phyloP scores from a whole-genome alignment of 2,329 filamentous ascomycete species.

The Fusarium sp. region DNA sequence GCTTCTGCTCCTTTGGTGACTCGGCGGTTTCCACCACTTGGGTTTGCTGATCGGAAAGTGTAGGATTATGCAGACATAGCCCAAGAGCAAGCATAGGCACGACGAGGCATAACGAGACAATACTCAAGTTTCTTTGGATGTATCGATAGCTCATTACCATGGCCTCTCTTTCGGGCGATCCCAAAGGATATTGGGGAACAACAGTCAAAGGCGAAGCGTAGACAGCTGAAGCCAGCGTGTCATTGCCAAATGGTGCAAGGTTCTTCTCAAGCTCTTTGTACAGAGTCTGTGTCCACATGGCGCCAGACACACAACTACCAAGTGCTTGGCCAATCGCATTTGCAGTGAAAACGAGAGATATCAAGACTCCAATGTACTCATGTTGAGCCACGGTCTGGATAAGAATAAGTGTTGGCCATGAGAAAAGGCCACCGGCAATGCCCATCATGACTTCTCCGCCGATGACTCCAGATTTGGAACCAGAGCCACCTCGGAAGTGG shows the following conservation, averaged over 20 bases:
- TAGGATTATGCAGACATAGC: not conserved
- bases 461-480: not conserved
- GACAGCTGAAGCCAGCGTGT: not conserved
- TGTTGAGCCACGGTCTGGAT: not conserved
- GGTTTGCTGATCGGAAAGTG: not conserved
- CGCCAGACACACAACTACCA: not conserved
- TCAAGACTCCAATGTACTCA: not conserved
- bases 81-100: not conserved
- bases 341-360: not conserved
- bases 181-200: not conserved
- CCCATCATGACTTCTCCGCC: not conserved
- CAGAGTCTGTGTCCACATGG: not conserved
- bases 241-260: not conserved
- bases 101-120: not conserved
- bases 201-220: not conserved
- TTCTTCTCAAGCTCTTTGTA: not conserved
- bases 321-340: not conserved
- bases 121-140: not conserved
- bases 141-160: not conserved
- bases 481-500: not conserved
- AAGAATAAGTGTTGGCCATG: not conserved
- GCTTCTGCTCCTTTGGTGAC: not conserved
- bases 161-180: not conserved
- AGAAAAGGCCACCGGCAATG: not conserved
- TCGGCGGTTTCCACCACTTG: not conserved